Evolutionary conservation across 2,329 filamentous ascomycete species (phyloP).

Genomic region (Tricladium varicosporioides): DNA sequence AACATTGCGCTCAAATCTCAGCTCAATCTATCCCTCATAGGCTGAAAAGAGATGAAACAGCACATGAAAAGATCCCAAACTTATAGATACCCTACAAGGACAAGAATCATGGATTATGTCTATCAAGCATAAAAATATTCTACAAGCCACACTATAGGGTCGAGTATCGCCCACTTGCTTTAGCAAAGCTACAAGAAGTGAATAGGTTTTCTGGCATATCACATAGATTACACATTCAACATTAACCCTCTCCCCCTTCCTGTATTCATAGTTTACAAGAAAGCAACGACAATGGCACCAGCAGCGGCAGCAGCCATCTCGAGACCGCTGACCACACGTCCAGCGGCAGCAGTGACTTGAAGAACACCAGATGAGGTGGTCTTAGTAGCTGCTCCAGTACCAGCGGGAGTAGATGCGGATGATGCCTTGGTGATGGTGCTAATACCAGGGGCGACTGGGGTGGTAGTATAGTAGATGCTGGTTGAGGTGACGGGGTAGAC

Average conservation of each 20-base stretch:
- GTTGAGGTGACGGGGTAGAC: conserved; percentile 11
- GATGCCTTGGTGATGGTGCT: not conserved
- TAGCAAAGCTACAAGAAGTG: not conserved
- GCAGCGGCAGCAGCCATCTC: conserved; percentile 14
- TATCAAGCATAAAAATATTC: too few species aligned
- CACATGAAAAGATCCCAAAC: too few species aligned
- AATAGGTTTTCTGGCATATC: not conserved
- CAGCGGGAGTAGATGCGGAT: not conserved
- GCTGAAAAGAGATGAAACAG: too few species aligned
- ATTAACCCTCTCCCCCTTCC: not conserved
- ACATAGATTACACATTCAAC: not conserved
- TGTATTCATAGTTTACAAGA: not conserved
- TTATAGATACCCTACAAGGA: too few species aligned
- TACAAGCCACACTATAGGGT: too few species aligned
- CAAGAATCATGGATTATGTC: too few species aligned
- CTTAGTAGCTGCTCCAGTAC: conserved; percentile 5
- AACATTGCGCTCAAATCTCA: too few species aligned
- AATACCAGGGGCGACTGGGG: conserved; percentile 21
- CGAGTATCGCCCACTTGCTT: too few species aligned
- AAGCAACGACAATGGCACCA: conserved; percentile 15
- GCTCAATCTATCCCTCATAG: too few species aligned
- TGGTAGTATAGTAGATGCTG: conserved; percentile 35
- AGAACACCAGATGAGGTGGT: conserved; percentile 7
- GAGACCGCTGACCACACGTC: conserved; percentile 7
- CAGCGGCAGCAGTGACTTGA: conserved; percentile 14